Percentiles rank a stretch among this genome's conserved stretches.
Conservation (phyloP, 2,329 filamentous ascomycete genomes). For the Botrytis aclada region DNA sequence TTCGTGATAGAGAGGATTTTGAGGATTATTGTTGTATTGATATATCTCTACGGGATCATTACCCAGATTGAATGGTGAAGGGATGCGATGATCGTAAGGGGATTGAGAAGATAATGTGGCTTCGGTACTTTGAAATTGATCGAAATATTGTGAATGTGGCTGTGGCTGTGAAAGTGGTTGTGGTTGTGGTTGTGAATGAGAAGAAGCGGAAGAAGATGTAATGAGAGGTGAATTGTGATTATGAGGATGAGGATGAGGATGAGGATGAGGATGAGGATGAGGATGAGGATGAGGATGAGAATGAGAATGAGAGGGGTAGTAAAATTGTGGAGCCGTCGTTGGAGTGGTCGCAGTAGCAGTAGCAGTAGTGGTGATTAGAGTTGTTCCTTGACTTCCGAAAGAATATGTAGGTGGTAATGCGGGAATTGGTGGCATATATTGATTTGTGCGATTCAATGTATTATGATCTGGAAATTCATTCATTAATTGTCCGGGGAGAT, state of each 20-base stretch:
- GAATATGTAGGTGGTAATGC: slow-evolving; percentile 31
- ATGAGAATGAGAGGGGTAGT: slow-evolving; percentile 6
- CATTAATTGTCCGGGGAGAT: not conserved
- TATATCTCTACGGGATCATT: slow-evolving; percentile 8
- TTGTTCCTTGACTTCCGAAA: slow-evolving; percentile 11
- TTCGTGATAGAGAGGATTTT: slow-evolving; percentile 9
- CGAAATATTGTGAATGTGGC: not conserved
- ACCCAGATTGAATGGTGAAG: not conserved
- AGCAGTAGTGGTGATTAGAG: not conserved
- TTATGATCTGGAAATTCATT: slow-evolving; percentile 20
- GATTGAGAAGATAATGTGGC: not conserved
- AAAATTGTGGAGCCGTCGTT: slow-evolving; percentile 8
- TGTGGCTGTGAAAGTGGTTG: not conserved
- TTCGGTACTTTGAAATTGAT: not conserved
- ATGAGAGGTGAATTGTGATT: not conserved
- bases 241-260: not conserved
- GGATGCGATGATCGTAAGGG: not conserved
- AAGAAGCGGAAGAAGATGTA: not conserved
- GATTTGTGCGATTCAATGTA: slow-evolving; percentile 25
- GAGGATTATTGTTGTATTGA: slow-evolving; percentile 18
- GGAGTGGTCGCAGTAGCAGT: not conserved
- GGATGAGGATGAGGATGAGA: not conserved
- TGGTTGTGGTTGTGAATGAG: not conserved
- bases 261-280: too few relatives aligned
- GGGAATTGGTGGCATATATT: slow-evolving; percentile 36